A percentile compares a stretch with the other conserved stretches of the same genome.
Conservation (phyloP, 768 basidiomycete genomes). For the Panellus pusillus region DNA sequence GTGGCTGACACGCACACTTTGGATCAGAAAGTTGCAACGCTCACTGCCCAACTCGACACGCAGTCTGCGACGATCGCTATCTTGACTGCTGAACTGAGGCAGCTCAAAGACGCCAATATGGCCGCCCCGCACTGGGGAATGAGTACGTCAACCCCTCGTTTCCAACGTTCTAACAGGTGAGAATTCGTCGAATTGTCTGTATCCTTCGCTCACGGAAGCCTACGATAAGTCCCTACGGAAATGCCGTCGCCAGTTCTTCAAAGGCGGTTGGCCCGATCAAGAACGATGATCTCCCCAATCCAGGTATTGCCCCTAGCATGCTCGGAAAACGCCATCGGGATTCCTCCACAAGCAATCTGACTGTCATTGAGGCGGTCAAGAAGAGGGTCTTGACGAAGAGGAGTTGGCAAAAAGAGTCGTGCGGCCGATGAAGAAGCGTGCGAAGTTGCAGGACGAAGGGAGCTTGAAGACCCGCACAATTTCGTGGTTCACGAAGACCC, state of each 20-base stretch:
- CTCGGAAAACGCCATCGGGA: constrained; percentile 72
- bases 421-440: constrained; percentile 55
- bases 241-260: constrained; percentile 1
- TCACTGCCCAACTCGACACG: constrained; percentile 32
- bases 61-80: constrained; percentile 24
- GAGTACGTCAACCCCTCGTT: constrained; percentile 26
- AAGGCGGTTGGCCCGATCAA: constrained; percentile 14
- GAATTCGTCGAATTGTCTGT: not conserved
- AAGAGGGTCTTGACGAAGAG: constrained; percentile 35
- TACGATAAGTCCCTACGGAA: not conserved
- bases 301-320: constrained; percentile 44
- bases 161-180: constrained; percentile 15
- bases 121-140: constrained; percentile 2
- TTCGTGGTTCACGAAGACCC: constrained; percentile 18
- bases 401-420: constrained; percentile 39
- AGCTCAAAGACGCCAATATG: constrained; percentile 16
- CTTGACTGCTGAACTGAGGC: constrained; percentile 26
- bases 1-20: constrained; percentile 33
- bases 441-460: constrained; percentile 30
- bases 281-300: constrained; percentile 28
- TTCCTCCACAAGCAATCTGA: constrained; percentile 42
- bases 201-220: not conserved
- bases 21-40: constrained; percentile 37
- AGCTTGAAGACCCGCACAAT: constrained; percentile 14
- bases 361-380: constrained; percentile 42